Evolutionary conservation across 768 basidiomycete species (phyloP), one percentile per base, ranked within the genome.

Genomic region (Calocera viscosa): DNA sequence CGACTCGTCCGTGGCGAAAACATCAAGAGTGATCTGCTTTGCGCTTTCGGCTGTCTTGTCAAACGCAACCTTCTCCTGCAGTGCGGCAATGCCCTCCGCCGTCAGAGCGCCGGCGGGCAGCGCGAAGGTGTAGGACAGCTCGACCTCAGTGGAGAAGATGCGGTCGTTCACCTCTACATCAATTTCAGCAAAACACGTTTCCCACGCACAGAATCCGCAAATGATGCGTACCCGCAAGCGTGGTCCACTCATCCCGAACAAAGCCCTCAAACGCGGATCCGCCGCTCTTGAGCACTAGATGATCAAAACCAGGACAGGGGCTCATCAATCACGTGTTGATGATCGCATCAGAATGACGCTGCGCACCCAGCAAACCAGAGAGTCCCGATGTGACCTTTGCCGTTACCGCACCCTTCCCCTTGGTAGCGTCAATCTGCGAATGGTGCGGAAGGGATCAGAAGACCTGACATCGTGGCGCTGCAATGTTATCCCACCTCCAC

Each of bases 111-210:
- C 49, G 26, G 60, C 70, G 68, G 49, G 77, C 67, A 7, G 80
- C 24, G 73, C 70, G 73, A 91, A 90, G 1, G 77, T 82, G 75
- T 93, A 94, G 1, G 77, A 75, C 26, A 92, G 79, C 69, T 95
- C 89, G 66, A 98, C 79, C 2, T 90, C 84, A 1, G 95, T 97
- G 19, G 89, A 90, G 77, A 98, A 88, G 72, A 97, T 88, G 10
- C 95, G 84, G 70, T 98, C 95, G 71, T 86, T 76, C 49, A 95
- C 94, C 69, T 89, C 77, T 74, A 69, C 49, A 41, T 60, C 2
- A 33, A 60, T 14, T 26, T 64, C 19, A 16, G 30, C 14, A 41
- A 63, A 24, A 30, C 38, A 28, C 24, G 5, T 19, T 24, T 17
- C 16, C 24, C 19, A 47, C 43, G 8, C 19, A 47, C 7, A 10